Conservation (phyloP, 2,329 filamentous ascomycete species). For the Mycogone perniciosa region DNA sequence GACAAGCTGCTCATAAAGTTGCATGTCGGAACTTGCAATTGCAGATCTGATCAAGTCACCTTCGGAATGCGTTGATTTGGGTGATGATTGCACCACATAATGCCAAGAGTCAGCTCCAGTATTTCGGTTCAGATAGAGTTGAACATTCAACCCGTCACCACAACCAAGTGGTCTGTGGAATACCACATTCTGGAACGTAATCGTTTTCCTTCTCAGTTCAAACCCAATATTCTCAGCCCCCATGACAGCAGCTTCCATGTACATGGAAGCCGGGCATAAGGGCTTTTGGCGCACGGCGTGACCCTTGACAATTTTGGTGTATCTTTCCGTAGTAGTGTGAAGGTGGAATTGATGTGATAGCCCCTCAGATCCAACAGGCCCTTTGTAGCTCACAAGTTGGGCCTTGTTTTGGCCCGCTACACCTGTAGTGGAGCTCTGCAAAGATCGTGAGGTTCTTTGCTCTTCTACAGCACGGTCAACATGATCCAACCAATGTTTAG, state of each 20-base stretch:
- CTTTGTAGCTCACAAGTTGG: neutral
- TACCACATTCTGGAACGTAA: constrained; percentile 13
- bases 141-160: constrained; percentile 6
- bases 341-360: constrained; percentile 11
- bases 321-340: constrained; percentile 12
- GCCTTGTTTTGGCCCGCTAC: neutral
- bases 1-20: constrained; percentile 12
- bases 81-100: constrained; percentile 8
- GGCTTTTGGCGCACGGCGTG: constrained; percentile 16
- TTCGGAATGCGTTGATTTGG: constrained; percentile 10
- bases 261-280: constrained; percentile 19
- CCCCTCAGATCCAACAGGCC: neutral
- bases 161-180: constrained; percentile 13
- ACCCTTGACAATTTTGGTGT: constrained; percentile 13
- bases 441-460: neutral
- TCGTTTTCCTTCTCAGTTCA: constrained; percentile 6
- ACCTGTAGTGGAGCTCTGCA: neutral
- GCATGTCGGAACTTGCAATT: constrained; percentile 7
- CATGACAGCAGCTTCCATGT: constrained; percentile 18
- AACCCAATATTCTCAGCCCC: constrained; percentile 11
- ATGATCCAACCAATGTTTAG: constrained; percentile 16
- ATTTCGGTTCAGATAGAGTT: constrained; percentile 5
- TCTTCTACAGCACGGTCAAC: constrained; percentile 13
- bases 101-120: constrained; percentile 10
- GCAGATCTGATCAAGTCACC: constrained; percentile 9